Conservation (phyloP, 768 basidiomycete genomes). For the Ramaria sp. region DNA sequence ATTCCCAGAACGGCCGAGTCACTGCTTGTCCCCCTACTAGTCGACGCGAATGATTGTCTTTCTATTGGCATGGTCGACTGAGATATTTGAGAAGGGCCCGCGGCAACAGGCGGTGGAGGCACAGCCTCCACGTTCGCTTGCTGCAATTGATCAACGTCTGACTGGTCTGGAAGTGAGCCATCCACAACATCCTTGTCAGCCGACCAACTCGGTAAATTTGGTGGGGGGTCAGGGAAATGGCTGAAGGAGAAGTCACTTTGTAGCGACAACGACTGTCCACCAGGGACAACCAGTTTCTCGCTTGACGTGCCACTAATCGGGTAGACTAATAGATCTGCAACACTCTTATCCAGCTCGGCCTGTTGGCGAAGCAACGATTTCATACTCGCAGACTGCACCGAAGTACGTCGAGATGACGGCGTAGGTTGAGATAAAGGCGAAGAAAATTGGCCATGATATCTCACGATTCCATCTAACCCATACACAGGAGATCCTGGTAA, state of each 20-base stretch:
- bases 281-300: conserved; percentile 5
- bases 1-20: conserved; percentile 7
- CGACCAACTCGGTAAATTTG: conserved; percentile 8
- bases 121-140: background rate
- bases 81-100: background rate
- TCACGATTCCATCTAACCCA: conserved; percentile 30
- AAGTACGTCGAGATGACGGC: background rate
- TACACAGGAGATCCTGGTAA: conserved; percentile 33
- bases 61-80: background rate
- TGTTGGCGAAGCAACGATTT: conserved; percentile 37
- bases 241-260: conserved; percentile 58
- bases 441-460: conserved; percentile 6
- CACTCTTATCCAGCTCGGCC: conserved; percentile 27
- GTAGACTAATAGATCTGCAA: conserved; percentile 35
- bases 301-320: conserved; percentile 14
- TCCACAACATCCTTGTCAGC: conserved; percentile 12
- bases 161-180: conserved; percentile 14
- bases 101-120: background rate
- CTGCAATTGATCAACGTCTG: background rate
- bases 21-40: background rate
- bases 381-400: conserved; percentile 6
- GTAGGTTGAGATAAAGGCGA: too few relatives aligned
- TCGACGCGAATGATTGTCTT: conserved; percentile 10
- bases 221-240: conserved; percentile 57
- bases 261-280: conserved; percentile 12